Evolutionary conservation across 23 red algal genomes (phyloP).

Genomic region (Chondrus crispus): DNA sequence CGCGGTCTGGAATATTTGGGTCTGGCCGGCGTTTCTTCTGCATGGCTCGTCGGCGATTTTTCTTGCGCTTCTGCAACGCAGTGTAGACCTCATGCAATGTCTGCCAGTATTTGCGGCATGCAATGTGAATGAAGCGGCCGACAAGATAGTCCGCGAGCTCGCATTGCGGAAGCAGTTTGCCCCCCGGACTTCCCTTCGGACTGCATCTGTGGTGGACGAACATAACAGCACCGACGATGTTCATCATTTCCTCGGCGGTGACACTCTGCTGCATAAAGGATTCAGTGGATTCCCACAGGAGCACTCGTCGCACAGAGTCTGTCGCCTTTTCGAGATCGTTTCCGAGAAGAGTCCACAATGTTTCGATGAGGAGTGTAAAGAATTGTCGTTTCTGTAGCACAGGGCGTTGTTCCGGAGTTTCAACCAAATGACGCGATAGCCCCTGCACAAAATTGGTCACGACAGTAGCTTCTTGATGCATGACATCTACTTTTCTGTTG

Average conservation of each 20-base stretch:
- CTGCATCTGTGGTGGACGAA: conserved; percentile 8
- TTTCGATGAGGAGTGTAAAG: not conserved
- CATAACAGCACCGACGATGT: conserved; percentile 31
- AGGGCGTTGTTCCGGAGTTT: not conserved
- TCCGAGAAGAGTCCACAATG: conserved; percentile 9
- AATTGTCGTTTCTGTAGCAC: not conserved
- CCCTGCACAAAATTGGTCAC: conserved; percentile 23
- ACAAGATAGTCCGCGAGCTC: not conserved
- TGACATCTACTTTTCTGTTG: conserved; percentile 33
- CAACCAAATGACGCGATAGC: not conserved
- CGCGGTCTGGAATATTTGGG: not conserved
- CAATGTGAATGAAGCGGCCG: not conserved
- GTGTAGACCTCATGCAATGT: conserved; percentile 3
- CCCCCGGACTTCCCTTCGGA: not conserved
- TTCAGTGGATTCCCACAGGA: not conserved
- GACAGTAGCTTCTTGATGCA: conserved; percentile 25
- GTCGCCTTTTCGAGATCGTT: not conserved
- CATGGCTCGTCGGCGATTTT: conserved; percentile 27
- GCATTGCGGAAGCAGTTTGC: not conserved
- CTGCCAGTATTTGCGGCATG: not conserved
- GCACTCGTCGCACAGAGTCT: not conserved
- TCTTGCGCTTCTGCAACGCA: not conserved
- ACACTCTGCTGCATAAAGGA: not conserved
- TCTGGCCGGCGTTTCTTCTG: conserved; percentile 40
- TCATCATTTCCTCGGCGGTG: not conserved